Base-by-base conservation (phyloP, 495 filamentous ascomycete species). In the Hyaloscypha hepaticicola region DNA sequence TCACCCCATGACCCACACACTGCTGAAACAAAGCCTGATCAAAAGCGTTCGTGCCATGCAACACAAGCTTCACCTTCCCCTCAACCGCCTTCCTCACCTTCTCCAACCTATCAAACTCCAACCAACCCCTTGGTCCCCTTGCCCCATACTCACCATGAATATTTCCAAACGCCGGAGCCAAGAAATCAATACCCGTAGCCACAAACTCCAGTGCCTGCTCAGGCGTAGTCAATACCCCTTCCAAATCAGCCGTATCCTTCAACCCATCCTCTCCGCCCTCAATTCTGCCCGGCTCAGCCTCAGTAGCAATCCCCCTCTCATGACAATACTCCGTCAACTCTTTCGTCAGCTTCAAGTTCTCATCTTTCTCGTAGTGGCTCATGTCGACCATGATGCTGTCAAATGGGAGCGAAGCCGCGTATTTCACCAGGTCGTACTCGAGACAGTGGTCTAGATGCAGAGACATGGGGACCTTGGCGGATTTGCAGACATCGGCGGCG, bases 221-320 rank as follows among this genome's bases (percentile, higher is more conserved):
- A 0, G 88, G 85, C 0, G 87, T 92, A n/a, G 91, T 96, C 69
- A 93, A 70, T 56, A 93, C 62, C 0, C 83, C 90, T 72, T 90
- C 88, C 25, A 93, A 73, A 68, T 91, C 90, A 1, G 76, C 87
- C 34, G 90, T 92, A 72, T 93, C 89, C 3, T 84, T 81, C 25
- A 96, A 85, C 0, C 91, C 91, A 69, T 96, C 91, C 76, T 96
- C 91, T 5, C 90, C 90, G 49, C 91, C 91, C 72, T 91, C 89
- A 66, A 96, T 94, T 6, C 91, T 78, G 0, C 90, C 91, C 0
- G 90, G 91, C 73, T 94, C 90, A 1, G 90, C 91, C 71, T 94
- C 90, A 7, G 87, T 87, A 8, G 87, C 87, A 63, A 94, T 93
- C 9, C 89, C 90, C 41, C 88, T 78, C 72, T 78, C 87, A 67